Percentiles rank a stretch among this genome's conserved stretches.
These are phyloP conservation scores for Lophiostoma macrostomum DNA, from an alignment of 495 filamentous ascomycete genomes.

Conservation along the genomic window DNA sequence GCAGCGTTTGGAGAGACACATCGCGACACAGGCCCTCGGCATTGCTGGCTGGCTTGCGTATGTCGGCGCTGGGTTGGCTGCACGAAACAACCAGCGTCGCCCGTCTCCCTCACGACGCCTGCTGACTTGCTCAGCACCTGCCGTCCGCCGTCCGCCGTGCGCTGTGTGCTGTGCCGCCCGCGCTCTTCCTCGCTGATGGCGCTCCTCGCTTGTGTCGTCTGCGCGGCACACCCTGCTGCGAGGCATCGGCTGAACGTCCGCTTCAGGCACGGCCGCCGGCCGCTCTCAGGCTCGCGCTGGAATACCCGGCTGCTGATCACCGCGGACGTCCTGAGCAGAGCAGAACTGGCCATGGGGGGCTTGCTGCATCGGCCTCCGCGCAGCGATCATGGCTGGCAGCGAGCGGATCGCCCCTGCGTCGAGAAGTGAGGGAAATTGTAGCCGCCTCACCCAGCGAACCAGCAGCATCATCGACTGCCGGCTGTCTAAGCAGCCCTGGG, in stretches of 20 bases:
- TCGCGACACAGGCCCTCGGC: constrained; percentile 10
- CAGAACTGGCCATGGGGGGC: neutral
- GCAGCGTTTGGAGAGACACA: constrained; percentile 16
- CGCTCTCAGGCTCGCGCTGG: constrained; percentile 19
- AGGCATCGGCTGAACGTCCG: constrained; percentile 11
- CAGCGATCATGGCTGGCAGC: constrained; percentile 34
- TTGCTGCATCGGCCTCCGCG: neutral
- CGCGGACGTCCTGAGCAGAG: constrained; percentile 19
- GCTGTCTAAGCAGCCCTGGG: constrained; percentile 2
- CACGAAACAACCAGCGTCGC: constrained; percentile 33
- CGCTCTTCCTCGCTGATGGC: neutral
- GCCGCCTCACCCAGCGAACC: constrained; percentile 20
- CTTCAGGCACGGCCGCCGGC: constrained; percentile 29
- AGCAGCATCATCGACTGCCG: constrained; percentile 11
- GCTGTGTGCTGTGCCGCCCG: neutral
- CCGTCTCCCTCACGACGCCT: constrained; percentile 20
- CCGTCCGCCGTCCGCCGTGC: neutral
- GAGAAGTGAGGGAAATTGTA: constrained; percentile 31
- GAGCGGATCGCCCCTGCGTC: constrained; percentile 33
- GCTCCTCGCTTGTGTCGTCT: neutral
- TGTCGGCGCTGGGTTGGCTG: constrained; percentile 4
- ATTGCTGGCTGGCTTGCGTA: constrained; percentile 10
- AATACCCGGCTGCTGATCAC: constrained; percentile 32
- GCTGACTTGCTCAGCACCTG: neutral
- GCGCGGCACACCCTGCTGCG: neutral